These are phyloP conservation scores for Ophiorrhiza pumila DNA, from an alignment of 257 asterid species.

Conservation along the genomic window DNA sequence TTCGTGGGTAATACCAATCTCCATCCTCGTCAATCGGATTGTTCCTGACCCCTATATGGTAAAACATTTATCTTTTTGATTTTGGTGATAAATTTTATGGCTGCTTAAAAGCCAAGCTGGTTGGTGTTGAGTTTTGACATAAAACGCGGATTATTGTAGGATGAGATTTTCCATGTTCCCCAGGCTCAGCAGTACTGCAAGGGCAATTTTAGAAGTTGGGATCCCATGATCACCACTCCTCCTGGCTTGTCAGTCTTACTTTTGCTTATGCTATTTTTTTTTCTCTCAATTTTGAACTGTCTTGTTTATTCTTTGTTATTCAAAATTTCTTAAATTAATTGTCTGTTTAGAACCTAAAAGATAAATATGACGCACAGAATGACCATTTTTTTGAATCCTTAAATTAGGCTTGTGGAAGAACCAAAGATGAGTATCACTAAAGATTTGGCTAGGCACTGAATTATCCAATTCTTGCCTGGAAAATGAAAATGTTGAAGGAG, in stretches of 20 bases:
- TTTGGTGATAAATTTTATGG: not conserved
- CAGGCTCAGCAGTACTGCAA: conserved; percentile 82
- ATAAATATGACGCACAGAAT: no score
- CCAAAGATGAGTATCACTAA: not conserved
- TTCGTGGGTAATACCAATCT: conserved; percentile 61
- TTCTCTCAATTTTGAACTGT: not conserved
- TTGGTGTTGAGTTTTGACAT: conserved; percentile 12
- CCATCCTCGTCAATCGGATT: conserved; percentile 63
- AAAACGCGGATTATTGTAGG: conserved; percentile 45
- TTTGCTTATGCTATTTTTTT: not conserved
- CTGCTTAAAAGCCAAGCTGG: conserved; percentile 6
- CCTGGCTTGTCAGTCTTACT: conserved; percentile 79
- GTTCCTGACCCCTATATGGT: conserved; percentile 96
- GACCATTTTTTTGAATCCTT: not conserved
- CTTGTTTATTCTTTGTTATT: no score
- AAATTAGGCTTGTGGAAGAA: not conserved
- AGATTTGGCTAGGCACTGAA: not conserved
- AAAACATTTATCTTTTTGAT: not conserved
- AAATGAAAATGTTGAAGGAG: not conserved
- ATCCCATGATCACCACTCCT: conserved; percentile 98
- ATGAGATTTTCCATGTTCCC: conserved; percentile 91
- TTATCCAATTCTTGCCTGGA: not conserved
- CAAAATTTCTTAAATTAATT: not conserved
- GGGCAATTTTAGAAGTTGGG: conserved; percentile 85
- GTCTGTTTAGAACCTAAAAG: no score